Conservation (phyloP, 192 early-diverging fungal genomes). For the Spizellomyces sp. region DNA sequence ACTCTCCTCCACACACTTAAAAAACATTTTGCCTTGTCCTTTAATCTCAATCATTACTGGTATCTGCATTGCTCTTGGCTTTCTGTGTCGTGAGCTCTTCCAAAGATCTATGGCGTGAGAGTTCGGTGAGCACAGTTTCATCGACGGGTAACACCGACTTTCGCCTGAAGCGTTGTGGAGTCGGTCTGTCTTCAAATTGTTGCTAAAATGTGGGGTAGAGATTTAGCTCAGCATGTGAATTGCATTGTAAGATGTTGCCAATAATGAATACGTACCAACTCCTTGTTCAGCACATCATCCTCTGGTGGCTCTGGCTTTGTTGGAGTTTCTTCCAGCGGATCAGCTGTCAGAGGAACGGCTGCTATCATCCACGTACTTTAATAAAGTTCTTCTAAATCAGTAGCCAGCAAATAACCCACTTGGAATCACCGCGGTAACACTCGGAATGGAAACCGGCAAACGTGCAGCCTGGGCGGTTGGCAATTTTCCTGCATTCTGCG, state of each 20-base stretch:
- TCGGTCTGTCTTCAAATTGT: conserved; percentile 57
- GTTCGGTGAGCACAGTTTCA: conserved; percentile 60
- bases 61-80: neutral
- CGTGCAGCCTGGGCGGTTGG: neutral
- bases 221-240: neutral
- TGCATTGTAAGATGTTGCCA: neutral
- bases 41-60: too few species aligned
- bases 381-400: too few species aligned
- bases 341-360: neutral
- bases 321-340: conserved; percentile 32
- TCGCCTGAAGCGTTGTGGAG: conserved; percentile 58
- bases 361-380: too few species aligned
- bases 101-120: conserved; percentile 60
- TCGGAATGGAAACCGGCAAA: too few species aligned
- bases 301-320: conserved; percentile 34
- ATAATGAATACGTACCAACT: conserved; percentile 31
- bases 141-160: conserved; percentile 71
- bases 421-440: too few species aligned
- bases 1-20: too few species aligned
- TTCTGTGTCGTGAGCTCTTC: conserved; percentile 49
- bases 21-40: too few species aligned
- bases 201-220: conserved; percentile 18
- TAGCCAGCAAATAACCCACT: too few species aligned
- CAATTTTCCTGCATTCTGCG: conserved; percentile 46
- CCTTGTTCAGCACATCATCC: conserved; percentile 48